Evolutionary conservation across 306 rosid genomes (phyloP), one percentile per base, ranked within the genome.

Genomic region (Senna siamea): DNA sequence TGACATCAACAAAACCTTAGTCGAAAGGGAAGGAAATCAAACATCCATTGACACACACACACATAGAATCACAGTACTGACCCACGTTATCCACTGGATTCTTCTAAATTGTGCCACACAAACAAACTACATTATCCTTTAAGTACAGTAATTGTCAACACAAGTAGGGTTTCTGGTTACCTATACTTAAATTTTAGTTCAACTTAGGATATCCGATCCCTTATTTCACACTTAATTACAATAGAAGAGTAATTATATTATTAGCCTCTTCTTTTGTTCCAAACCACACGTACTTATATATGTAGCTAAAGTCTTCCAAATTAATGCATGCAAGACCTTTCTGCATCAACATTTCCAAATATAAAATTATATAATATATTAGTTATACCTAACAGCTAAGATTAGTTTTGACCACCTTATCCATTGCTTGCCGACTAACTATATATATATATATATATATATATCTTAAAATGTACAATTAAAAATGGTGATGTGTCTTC

Each of bases 371-470:
- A 7, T 5, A 3, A 57, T 13, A 57, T 5, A 59, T n/a, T n/a
- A n/a, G n/a, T n/a, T 15, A n/a, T 6, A 15, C 43, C 66, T 32
- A 59, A 59, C 14, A 59, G 30, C 14, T 6, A 0, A 5, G 34
- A 63, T 1, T 38, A 20, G 7, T 4, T 34, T 17, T 37, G 8
- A 37, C 1, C 6, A 40, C 19, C 52, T 63, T 62, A 35, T 63
- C 69, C 69, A 63, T 61, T 35, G 1, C 46, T 38, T 63, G 69
- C 52, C 52, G 51, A 63, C 69, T 0, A 26, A 26, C n/a, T n/a
- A n/a, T n/a, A n/a, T n/a, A n/a, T n/a, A n/a, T n/a, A n/a, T n/a
- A n/a, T n/a, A n/a, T n/a, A n/a, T 1, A 26, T 26, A 26, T 26
- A 62, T 32, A 62, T 32, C 32, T 40, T 28, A 40, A 63, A 11